Percentiles rank a stretch among this genome's conserved stretches.
phyloP scores from a whole-genome alignment of 345 rosid genomes.

The Lepidium sativum region DNA sequence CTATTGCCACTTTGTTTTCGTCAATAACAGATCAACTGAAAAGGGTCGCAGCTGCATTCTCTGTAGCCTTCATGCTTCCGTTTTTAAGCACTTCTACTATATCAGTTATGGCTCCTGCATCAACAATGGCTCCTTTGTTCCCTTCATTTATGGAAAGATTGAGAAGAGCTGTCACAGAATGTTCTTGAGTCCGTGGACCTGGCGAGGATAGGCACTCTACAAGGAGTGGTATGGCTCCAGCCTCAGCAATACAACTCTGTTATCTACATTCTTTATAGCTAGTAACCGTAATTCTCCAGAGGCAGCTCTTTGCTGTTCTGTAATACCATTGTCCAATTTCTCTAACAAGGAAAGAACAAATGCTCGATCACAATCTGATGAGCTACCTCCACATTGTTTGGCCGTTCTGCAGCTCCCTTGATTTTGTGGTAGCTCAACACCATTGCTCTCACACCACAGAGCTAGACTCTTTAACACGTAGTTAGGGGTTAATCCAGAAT shows the following conservation, averaged over 20 bases:
- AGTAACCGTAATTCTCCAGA: constrained; percentile 93
- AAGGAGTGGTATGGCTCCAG: constrained; percentile 90
- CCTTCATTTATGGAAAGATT: constrained; percentile 91
- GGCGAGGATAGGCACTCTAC: constrained; percentile 74
- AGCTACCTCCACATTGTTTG: constrained; percentile 41
- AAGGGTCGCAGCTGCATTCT: constrained; percentile 95
- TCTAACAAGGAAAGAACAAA: constrained; percentile 57
- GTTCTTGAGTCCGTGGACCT: constrained; percentile 87
- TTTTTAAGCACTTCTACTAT: constrained; percentile 78
- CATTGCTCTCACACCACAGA: constrained; percentile 95
- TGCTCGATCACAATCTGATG: constrained; percentile 77
- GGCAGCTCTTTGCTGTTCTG: constrained; percentile 84
- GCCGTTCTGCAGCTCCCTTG: constrained; percentile 55
- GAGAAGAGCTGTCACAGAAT: constrained; percentile 94
- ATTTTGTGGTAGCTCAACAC: constrained; percentile 78
- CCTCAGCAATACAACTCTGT: constrained; percentile 93
- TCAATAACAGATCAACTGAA: constrained; percentile 95
- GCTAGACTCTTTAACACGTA: constrained; percentile 88
- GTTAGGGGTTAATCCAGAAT: constrained; percentile 79
- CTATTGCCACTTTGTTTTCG: constrained; percentile 91
- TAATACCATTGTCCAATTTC: constrained; percentile 50
- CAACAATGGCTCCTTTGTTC: constrained; percentile 85
- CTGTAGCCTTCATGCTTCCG: constrained; percentile 98
- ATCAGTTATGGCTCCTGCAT: constrained; percentile 92
- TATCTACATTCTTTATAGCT: constrained; percentile 91